phyloP scores from a whole-genome alignment of 2,329 filamentous ascomycete species.

The Neofusicoccum cordaticola region DNA sequence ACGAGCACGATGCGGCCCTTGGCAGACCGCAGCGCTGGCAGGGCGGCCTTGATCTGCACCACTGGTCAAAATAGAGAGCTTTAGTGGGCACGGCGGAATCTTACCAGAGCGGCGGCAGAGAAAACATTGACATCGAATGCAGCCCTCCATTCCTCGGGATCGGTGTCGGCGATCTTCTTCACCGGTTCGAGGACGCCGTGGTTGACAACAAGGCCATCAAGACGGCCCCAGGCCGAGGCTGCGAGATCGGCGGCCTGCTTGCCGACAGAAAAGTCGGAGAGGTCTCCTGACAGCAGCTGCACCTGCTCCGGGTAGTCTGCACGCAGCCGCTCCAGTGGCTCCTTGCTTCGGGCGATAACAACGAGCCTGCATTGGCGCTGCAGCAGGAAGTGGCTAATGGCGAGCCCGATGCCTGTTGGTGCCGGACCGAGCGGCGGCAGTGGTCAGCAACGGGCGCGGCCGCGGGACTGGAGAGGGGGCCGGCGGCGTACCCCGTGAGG shows the following conservation, averaged over 20 bases:
- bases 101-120: constrained; percentile 73
- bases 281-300: constrained; percentile 57
- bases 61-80: constrained; percentile 20
- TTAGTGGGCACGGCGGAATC: constrained; percentile 24
- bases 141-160: constrained; percentile 70
- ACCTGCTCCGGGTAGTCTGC: constrained; percentile 53
- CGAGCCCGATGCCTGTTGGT: constrained; percentile 57
- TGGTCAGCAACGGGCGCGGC: not conserved
- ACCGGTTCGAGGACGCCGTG: constrained; percentile 81
- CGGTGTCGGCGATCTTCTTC: constrained; percentile 63
- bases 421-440: constrained; percentile 1
- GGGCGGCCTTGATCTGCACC: constrained; percentile 63
- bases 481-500: constrained; percentile 54
- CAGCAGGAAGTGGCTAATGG: constrained; percentile 60
- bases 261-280: constrained; percentile 54
- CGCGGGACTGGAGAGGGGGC: not conserved
- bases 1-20: constrained; percentile 73
- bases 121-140: constrained; percentile 85
- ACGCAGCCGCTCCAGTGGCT: constrained; percentile 50
- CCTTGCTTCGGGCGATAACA: constrained; percentile 55
- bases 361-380: constrained; percentile 55
- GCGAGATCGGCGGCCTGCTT: constrained; percentile 64
- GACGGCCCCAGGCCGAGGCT: constrained; percentile 62
- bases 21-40: constrained; percentile 65
- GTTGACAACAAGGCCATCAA: constrained; percentile 85